phyloP scores from a whole-genome alignment of 2,329 filamentous ascomycete species.

The Falciphora oryzae region DNA sequence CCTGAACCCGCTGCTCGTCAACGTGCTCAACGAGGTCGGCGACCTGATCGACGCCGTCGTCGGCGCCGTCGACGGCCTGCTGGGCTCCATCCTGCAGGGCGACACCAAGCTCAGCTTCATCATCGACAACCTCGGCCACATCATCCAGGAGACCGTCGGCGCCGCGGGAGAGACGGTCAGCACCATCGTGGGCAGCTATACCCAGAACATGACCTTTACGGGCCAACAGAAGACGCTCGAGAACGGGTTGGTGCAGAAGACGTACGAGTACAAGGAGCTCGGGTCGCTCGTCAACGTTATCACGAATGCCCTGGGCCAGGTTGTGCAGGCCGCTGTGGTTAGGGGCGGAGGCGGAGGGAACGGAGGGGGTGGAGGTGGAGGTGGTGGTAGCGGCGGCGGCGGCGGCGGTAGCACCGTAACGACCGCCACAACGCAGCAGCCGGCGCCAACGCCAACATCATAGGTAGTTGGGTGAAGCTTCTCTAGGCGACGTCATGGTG shows the following conservation, averaged over 20 bases:
- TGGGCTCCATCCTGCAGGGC: slow-evolving; percentile 53
- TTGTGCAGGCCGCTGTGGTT: slow-evolving; percentile 41
- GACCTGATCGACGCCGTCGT: slow-evolving; percentile 47
- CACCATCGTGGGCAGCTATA: slow-evolving; percentile 52
- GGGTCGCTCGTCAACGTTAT: slow-evolving; percentile 48
- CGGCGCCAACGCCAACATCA: background rate
- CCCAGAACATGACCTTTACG: slow-evolving; percentile 51
- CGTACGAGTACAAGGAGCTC: slow-evolving; percentile 44
- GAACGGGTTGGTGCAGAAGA: slow-evolving; percentile 39
- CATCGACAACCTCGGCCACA: slow-evolving; percentile 57
- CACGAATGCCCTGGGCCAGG: slow-evolving; percentile 48
- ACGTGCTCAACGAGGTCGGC: slow-evolving; percentile 46
- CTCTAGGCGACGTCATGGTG: background rate
- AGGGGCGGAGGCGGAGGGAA: slow-evolving; percentile 15
- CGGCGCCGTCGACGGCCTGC: slow-evolving; percentile 51
- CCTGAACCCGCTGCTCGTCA: slow-evolving; percentile 55
- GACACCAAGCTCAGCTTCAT: slow-evolving; percentile 48
- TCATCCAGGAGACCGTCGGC: slow-evolving; percentile 52
- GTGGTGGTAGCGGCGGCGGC: slow-evolving; percentile 9
- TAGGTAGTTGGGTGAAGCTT: background rate
- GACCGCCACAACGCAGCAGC: slow-evolving; percentile 11
- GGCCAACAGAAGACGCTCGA: slow-evolving; percentile 29
- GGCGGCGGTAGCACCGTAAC: slow-evolving; percentile 3
- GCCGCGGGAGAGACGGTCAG: slow-evolving; percentile 37
- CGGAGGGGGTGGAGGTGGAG: slow-evolving; percentile 11